Percentiles rank a stretch among this genome's conserved stretches.
Evolutionary conservation across 2,329 filamentous ascomycete species (phyloP).

Genomic region (Alternaria gaisen): DNA sequence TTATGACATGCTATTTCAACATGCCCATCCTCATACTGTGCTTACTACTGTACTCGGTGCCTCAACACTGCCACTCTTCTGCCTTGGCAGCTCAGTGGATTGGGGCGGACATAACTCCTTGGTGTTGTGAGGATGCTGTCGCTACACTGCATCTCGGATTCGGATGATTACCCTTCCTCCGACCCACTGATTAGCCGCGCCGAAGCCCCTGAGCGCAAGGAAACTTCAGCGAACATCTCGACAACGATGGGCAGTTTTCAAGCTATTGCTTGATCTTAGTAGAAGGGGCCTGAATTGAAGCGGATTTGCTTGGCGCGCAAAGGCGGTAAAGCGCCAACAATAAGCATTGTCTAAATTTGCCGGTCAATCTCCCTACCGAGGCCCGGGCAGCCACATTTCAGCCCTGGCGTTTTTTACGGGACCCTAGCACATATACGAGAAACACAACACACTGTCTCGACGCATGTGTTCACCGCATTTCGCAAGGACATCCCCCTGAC

Average conservation of each 20-base stretch:
- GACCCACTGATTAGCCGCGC: neutral
- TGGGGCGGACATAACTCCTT: neutral
- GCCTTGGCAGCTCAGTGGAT: neutral
- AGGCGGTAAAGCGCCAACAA: neutral
- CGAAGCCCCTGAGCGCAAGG: conserved; percentile 2
- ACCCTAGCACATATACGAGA: neutral
- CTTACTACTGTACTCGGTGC: neutral
- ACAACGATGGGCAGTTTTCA: neutral
- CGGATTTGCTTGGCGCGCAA: neutral
- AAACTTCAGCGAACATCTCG: conserved; percentile 3
- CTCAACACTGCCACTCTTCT: neutral
- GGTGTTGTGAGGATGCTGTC: neutral
- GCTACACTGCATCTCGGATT: neutral
- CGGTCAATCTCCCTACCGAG: neutral
- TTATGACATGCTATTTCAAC: conserved; percentile 9
- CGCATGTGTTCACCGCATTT: neutral
- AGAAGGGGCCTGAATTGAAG: neutral
- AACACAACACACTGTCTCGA: neutral
- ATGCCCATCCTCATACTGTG: neutral
- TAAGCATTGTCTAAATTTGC: conserved; percentile 3
- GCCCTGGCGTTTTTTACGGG: neutral
- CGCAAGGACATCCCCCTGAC: neutral
- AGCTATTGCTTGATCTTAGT: neutral
- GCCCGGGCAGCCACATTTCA: neutral
- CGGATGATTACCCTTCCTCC: neutral